phyloP scores from a whole-genome alignment of 345 rosid genomes.

The Ricinus communis region DNA sequence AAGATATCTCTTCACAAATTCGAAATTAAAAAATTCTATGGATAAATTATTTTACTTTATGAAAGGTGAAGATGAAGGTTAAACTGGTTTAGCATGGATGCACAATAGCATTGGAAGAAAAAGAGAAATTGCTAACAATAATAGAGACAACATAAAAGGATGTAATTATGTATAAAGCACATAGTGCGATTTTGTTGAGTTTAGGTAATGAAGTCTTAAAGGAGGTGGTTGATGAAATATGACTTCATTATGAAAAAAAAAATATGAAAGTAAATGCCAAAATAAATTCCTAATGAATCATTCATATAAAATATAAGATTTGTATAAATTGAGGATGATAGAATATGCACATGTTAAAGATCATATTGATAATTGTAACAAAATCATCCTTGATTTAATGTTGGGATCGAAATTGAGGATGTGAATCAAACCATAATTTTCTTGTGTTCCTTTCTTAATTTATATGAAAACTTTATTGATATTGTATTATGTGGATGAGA shows the following conservation, averaged over 20 bases:
- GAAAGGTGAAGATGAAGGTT: too few relatives aligned
- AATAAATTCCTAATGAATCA: neutral
- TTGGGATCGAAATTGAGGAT: neutral
- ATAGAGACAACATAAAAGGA: too few relatives aligned
- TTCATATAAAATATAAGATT: neutral
- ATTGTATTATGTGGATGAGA: neutral
- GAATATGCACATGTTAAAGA: neutral
- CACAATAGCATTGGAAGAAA: too few relatives aligned
- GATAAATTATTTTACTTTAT: too few relatives aligned
- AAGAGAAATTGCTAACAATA: too few relatives aligned
- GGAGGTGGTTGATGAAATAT: neutral
- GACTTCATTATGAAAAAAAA: neutral
- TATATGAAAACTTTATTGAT: neutral
- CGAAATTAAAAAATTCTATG: too few relatives aligned
- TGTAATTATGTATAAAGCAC: too few relatives aligned
- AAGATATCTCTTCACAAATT: too few relatives aligned
- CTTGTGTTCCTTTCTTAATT: neutral
- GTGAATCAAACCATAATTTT: neutral
- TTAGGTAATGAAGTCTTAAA: too few relatives aligned
- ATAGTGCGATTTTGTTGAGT: too few relatives aligned
- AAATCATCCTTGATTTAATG: neutral
- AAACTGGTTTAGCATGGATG: too few relatives aligned
- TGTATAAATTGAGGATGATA: slow-evolving; percentile 1
- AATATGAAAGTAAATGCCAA: neutral
- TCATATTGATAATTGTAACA: neutral